These are phyloP conservation scores for Beauveria bassiana DNA, from an alignment of 2,329 filamentous ascomycete genomes.

Conservation along the genomic window DNA sequence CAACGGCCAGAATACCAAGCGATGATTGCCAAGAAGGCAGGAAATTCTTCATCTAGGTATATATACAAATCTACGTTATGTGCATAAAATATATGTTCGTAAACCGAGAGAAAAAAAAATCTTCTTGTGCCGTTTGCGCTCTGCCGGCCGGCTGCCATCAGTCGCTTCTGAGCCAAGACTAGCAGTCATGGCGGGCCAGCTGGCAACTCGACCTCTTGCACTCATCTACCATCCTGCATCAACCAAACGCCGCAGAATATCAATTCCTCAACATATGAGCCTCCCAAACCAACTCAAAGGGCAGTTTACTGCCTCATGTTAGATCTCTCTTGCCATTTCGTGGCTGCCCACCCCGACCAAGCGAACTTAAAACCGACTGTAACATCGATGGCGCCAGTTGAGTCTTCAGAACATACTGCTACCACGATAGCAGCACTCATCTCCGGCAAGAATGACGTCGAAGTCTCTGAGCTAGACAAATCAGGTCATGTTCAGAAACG, in stretches of 20 bases:
- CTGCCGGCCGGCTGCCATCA: not conserved
- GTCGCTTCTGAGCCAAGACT: not conserved
- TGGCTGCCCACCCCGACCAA: not conserved
- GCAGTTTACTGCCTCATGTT: not conserved
- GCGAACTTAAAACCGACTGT: not conserved
- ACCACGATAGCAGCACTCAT: slow-evolving; percentile 14
- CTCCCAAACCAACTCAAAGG: no score
- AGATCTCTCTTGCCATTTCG: not conserved
- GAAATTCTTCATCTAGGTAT: not conserved
- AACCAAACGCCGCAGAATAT: slow-evolving; percentile 4
- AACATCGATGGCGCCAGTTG: not conserved
- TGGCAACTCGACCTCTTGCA: not conserved
- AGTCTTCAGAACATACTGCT: not conserved
- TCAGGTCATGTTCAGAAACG: slow-evolving; percentile 27
- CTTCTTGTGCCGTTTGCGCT: not conserved
- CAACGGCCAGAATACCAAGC: slow-evolving; percentile 44
- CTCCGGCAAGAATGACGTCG: slow-evolving; percentile 4
- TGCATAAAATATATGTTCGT: not conserved
- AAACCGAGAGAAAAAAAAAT: not conserved
- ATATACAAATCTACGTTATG: slow-evolving; percentile 1
- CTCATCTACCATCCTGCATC: not conserved
- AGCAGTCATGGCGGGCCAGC: not conserved
- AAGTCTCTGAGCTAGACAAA: slow-evolving; percentile 31
- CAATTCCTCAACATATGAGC: not conserved
- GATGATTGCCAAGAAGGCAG: slow-evolving; percentile 15